Evolutionary conservation across 1,284 basidiomycete genomes (phyloP).

Genomic region (Marasmius sp.): DNA sequence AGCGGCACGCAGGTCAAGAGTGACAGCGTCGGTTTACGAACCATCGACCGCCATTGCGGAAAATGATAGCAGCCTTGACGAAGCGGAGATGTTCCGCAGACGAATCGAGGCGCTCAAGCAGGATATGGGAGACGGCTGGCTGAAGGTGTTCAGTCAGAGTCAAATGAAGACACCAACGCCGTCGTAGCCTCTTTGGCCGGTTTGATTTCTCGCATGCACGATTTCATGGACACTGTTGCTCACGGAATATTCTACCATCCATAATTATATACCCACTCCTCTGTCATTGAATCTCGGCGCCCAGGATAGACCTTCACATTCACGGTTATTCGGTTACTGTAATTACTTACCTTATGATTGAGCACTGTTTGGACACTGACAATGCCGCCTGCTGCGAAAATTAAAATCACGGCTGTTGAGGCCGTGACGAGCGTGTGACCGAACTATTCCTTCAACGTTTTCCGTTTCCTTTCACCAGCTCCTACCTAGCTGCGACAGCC

Average conservation of each 20-base stretch:
- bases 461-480: background rate
- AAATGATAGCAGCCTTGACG: slow-evolving; percentile 37
- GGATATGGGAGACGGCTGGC: slow-evolving; percentile 86
- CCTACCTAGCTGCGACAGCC: slow-evolving; percentile 18
- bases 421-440: background rate
- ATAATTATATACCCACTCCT: background rate
- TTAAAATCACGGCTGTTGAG: background rate
- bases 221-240: background rate
- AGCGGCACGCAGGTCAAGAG: slow-evolving; percentile 47
- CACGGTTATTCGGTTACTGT: too few relatives aligned
- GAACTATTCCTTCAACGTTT: background rate
- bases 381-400: background rate
- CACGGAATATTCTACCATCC: background rate
- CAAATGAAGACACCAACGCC: slow-evolving; percentile 28
- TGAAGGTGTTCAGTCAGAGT: slow-evolving; percentile 78
- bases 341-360: background rate
- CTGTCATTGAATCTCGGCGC: too few relatives aligned
- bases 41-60: slow-evolving; percentile 36
- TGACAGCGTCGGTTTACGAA: slow-evolving; percentile 65
- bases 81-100: slow-evolving; percentile 71
- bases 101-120: slow-evolving; percentile 78
- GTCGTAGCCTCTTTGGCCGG: background rate
- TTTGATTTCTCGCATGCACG: background rate
- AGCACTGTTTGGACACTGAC: background rate
- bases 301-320: too few relatives aligned